Evolutionary conservation across 371 early-diverging fungal species (phyloP), one percentile per base, ranked within the genome.

Genomic region (Mortierella sp.): DNA sequence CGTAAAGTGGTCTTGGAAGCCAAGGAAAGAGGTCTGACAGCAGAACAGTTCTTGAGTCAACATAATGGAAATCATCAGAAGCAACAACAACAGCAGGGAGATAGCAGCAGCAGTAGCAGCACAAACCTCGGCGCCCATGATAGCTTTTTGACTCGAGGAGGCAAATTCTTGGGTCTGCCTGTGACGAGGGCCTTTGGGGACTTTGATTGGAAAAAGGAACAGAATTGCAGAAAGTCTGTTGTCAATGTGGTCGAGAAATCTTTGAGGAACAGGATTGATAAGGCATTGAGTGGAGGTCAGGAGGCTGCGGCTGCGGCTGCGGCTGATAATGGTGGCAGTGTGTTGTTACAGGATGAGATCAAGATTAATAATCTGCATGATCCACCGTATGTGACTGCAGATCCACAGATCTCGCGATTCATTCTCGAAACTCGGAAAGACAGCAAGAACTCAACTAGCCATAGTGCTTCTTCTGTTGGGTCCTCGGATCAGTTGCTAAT

Each of bases 141-240:
- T 11, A 59, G 55, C 28, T 70, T 62, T 17, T 46, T 63, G 50
- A 75, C 76, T n/a, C 60, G 56, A 21, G 39, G 60, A 3, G 76
- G 76, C 56, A 56, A 50, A 17, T 75, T 75, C 50, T 23, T 75
- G 50, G 76, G 76, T 17, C 32, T 75, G 37, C 76, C 76, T 17
- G 69, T 69, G 21, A 75, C 76, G n/a, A 54, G 76, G 5, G 69
- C 76, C 6, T 75, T 75, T 37, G 76, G 76, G 15, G 64, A 68
- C n/a, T 24, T 75, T 60, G 76, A 69, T 42, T 75, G 76, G 76
- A 75, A 75, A 54, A 39, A 64, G 30, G 76, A 75, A 37, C 64
- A 69, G 31, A 61, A 75, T 19, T 52, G 61, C 0, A 55, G 76
- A 15, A 50, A 30, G 4, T 60, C 64, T 0, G 64, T 75, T 2